Evolutionary conservation across 306 rosid genomes (phyloP).

Genomic region (Alnus rubra): DNA sequence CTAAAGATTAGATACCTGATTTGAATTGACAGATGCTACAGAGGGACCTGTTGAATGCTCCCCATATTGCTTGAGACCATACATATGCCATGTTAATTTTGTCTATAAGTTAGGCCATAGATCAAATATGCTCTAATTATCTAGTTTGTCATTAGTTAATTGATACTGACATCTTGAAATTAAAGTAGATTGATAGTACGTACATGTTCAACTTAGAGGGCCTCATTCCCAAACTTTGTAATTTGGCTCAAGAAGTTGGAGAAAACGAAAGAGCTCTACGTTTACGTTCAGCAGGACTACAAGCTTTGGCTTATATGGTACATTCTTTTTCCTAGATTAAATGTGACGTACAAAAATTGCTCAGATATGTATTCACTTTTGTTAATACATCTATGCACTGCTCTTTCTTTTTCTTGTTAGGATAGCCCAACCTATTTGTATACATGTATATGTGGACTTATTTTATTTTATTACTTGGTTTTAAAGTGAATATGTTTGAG

Average conservation of each 20-base stretch:
- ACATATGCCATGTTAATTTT: constrained; percentile 14
- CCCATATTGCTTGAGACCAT: not conserved
- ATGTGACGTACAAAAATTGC: constrained; percentile 17
- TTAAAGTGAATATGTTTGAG: not conserved
- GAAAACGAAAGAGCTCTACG: constrained; percentile 56
- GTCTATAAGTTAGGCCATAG: constrained; percentile 11
- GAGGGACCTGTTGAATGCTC: not conserved
- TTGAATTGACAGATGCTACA: not conserved
- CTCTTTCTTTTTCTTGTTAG: constrained; percentile 10
- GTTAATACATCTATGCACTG: constrained; percentile 8
- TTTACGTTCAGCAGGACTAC: constrained; percentile 83
- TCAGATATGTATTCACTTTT: not conserved
- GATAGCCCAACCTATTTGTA: not conserved
- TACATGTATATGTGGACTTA: not conserved
- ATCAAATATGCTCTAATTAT: not conserved
- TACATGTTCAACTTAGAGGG: constrained; percentile 95
- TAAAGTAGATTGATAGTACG: constrained; percentile 74
- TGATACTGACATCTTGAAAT: constrained; percentile 50
- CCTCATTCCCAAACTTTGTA: constrained; percentile 82
- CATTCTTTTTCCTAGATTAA: constrained; percentile 23
- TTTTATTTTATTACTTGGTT: not conserved
- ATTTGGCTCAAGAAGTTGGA: constrained; percentile 83
- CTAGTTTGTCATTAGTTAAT: constrained; percentile 14
- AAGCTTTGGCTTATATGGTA: constrained; percentile 81
- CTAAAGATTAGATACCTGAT: not conserved